Evolutionary conservation across 2,329 filamentous ascomycete genomes (phyloP).

Genomic region (Exophiala spinifera): DNA sequence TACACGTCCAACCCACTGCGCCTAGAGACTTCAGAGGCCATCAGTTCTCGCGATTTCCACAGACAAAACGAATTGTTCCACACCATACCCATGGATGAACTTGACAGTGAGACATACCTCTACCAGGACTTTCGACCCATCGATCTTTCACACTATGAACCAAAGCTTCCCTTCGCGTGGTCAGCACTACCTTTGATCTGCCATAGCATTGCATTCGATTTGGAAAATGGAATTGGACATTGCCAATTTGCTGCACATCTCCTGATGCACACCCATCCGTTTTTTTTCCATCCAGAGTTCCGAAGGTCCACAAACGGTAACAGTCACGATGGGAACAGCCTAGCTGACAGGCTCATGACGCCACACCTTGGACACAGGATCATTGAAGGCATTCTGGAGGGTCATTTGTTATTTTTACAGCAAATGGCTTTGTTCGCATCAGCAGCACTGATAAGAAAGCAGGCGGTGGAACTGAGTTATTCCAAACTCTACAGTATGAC

Average conservation of each 20-base stretch:
- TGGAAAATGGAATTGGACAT: constrained; percentile 42
- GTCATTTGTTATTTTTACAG: constrained; percentile 57
- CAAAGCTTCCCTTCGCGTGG: constrained; percentile 27
- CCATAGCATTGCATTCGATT: constrained; percentile 27
- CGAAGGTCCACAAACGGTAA: constrained; percentile 6
- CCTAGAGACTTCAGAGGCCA: background rate
- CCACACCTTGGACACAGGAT: constrained; percentile 42
- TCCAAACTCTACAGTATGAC: constrained; percentile 1
- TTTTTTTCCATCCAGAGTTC: constrained; percentile 36
- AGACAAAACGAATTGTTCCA: background rate
- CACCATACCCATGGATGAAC: constrained; percentile 19
- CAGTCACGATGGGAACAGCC: constrained; percentile 1
- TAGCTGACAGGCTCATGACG: constrained; percentile 30
- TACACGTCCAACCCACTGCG: constrained; percentile 22
- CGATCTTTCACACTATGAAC: constrained; percentile 26
- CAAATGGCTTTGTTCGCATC: constrained; percentile 32
- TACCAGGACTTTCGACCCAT: constrained; percentile 28
- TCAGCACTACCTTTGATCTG: constrained; percentile 27
- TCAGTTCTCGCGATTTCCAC: background rate
- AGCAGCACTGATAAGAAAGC: constrained; percentile 58
- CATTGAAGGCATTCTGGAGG: constrained; percentile 51
- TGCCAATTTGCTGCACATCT: constrained; percentile 49
- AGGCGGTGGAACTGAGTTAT: constrained; percentile 33
- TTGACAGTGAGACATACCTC: constrained; percentile 19
- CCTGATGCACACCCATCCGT: constrained; percentile 45